phyloP scores from a whole-genome alignment of 768 basidiomycete genomes.

The Mycena olivaceomarginata region DNA sequence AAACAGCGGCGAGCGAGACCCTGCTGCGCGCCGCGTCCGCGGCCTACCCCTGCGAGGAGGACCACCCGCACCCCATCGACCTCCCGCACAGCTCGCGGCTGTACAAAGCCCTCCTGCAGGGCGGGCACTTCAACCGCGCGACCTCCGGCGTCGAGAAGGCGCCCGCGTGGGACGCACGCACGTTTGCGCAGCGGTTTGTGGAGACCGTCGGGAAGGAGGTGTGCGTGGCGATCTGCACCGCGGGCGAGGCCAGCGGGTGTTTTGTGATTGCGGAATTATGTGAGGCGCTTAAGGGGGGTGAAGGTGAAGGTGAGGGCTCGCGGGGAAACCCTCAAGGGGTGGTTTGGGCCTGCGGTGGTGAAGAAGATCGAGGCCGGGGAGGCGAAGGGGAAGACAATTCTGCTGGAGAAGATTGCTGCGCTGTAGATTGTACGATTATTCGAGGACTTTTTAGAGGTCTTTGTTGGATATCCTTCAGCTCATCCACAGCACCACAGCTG shows the following conservation, averaged over 20 bases:
- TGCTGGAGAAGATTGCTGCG: conserved; percentile 73
- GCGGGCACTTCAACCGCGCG: conserved; percentile 88
- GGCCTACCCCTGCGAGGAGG: conserved; percentile 74
- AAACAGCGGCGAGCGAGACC: conserved; percentile 74
- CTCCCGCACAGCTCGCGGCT: conserved; percentile 88
- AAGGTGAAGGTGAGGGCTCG: conserved; percentile 58
- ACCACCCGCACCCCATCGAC: conserved; percentile 80
- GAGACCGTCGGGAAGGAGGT: conserved; percentile 70
- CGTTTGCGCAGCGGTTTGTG: conserved; percentile 78
- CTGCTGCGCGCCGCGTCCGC: conserved; percentile 75
- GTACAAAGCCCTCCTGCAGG: conserved; percentile 93
- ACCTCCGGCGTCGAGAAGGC: conserved; percentile 73
- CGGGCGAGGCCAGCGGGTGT: conserved; percentile 75
- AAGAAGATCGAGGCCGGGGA: conserved; percentile 70
- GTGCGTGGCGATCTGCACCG: conserved; percentile 72
- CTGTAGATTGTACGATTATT: conserved; percentile 58
- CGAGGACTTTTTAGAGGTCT: neutral
- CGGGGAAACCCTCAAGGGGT: conserved; percentile 68
- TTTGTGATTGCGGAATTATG: conserved; percentile 87
- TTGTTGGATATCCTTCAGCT: too few species aligned
- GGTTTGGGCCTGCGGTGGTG: conserved; percentile 73
- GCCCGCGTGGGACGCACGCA: conserved; percentile 71
- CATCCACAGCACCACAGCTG: too few species aligned
- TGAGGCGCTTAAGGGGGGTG: conserved; percentile 71
- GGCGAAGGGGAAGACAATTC: conserved; percentile 83